Conservation (phyloP, 169 alveolate genomes). For the Prorocentrum cordatum region DNA sequence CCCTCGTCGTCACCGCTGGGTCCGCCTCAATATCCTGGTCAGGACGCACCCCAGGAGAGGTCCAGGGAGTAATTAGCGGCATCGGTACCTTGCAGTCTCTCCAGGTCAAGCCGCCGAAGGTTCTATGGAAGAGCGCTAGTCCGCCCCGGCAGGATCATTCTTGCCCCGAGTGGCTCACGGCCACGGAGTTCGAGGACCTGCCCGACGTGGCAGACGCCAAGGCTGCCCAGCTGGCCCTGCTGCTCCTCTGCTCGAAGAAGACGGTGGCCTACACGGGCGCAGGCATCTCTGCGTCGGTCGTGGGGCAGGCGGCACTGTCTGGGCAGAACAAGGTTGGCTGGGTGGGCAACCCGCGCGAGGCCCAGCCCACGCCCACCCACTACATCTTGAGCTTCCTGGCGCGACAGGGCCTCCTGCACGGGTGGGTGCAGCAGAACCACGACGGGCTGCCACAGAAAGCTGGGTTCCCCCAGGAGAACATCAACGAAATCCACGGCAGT, state of each 20-base stretch:
- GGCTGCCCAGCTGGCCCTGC: slow-evolving; percentile 20
- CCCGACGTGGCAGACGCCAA: slow-evolving; percentile 32
- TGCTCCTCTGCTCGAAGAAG: slow-evolving; percentile 10
- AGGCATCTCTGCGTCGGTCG: slow-evolving; percentile 64
- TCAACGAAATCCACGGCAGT: slow-evolving; percentile 69
- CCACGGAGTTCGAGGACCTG: slow-evolving; percentile 43
- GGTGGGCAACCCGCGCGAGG: slow-evolving; percentile 36
- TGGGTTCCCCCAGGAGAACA: slow-evolving; percentile 52
- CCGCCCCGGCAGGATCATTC: slow-evolving; percentile 41
- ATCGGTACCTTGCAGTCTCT: no score
- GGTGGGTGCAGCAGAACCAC: slow-evolving; percentile 68
- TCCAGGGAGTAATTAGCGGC: no score
- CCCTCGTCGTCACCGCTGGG: no score
- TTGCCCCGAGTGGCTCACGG: slow-evolving; percentile 55
- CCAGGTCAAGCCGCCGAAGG: background rate
- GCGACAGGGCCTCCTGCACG: slow-evolving; percentile 18
- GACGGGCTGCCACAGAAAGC: slow-evolving; percentile 67
- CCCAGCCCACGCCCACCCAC: slow-evolving; percentile 57
- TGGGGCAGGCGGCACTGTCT: slow-evolving; percentile 56
- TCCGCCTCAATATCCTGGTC: no score
- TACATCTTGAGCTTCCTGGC: slow-evolving; percentile 46
- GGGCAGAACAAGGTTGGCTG: slow-evolving; percentile 67
- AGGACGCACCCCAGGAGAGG: no score
- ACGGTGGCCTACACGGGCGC: slow-evolving; percentile 68
- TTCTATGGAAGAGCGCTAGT: slow-evolving; percentile 31